Conservation (phyloP, 2,329 filamentous ascomycete genomes). For the Xylariaceae sp. region DNA sequence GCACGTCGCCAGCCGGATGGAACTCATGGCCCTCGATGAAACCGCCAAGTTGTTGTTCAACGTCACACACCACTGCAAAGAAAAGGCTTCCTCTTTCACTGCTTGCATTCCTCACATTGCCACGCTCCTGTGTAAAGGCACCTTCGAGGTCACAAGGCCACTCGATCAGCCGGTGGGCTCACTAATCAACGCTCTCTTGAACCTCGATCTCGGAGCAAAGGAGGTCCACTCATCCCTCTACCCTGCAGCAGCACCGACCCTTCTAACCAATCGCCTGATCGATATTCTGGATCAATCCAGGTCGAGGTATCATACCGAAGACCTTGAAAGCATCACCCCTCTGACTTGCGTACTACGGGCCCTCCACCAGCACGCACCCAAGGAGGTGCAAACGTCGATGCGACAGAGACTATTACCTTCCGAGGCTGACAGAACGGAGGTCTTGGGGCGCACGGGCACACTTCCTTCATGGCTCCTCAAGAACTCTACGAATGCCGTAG, state of each 20-base stretch:
- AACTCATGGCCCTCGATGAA: conserved; percentile 75
- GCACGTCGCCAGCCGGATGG: conserved; percentile 50
- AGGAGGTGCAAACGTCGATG: conserved; percentile 56
- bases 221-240: conserved; percentile 55
- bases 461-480: conserved; percentile 72
- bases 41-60: conserved; percentile 88
- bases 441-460: conserved; percentile 69
- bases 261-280: conserved; percentile 60
- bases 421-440: conserved; percentile 66
- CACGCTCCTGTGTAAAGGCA: conserved; percentile 57
- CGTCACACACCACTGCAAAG: conserved; percentile 67
- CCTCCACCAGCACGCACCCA: conserved; percentile 64
- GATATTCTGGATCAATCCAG: conserved; percentile 64
- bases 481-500: conserved; percentile 67
- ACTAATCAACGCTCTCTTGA: conserved; percentile 75
- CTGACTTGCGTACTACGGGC: conserved; percentile 68
- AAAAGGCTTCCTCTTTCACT: conserved; percentile 57
- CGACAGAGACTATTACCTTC: conserved; percentile 67
- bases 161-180: conserved; percentile 67
- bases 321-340: conserved; percentile 69
- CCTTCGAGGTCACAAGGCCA: conserved; percentile 56
- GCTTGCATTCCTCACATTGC: conserved; percentile 64
- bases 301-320: conserved; percentile 54
- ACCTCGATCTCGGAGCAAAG: conserved; percentile 62
- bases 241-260: conserved; percentile 54